phyloP scores from a whole-genome alignment of 75 land plant genomes.

The Picea glauca region DNA sequence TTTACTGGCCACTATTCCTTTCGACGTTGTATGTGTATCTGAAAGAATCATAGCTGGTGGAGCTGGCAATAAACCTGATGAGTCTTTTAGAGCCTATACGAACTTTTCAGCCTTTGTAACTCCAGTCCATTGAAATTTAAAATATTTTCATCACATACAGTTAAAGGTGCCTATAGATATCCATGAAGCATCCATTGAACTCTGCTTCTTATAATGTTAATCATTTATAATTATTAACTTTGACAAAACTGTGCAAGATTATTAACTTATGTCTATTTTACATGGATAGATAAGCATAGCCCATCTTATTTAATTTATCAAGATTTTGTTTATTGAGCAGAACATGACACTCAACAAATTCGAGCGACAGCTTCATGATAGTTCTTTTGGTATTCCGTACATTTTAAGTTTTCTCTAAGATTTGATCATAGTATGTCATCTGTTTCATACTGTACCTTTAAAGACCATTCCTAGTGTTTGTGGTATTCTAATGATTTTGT shows the following conservation, averaged over 20 bases:
- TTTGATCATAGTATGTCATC: not conserved
- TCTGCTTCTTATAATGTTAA: not conserved
- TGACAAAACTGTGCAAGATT: not conserved
- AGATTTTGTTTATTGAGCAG: not conserved
- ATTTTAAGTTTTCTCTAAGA: too few species aligned
- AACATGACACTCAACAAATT: not conserved
- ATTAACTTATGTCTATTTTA: not conserved
- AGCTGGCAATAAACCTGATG: not conserved
- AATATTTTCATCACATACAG: not conserved
- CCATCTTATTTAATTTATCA: not conserved
- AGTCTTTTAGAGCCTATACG: not conserved
- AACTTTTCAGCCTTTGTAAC: not conserved
- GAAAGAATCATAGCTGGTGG: too few species aligned
- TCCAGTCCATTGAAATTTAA: not conserved
- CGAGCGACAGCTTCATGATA: not conserved
- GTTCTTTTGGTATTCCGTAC: not conserved
- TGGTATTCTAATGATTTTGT: not conserved
- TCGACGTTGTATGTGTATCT: too few species aligned
- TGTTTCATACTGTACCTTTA: not conserved
- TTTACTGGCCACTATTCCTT: too few species aligned
- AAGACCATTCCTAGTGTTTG: not conserved
- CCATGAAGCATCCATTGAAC: not conserved
- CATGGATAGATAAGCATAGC: not conserved
- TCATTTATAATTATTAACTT: not conserved
- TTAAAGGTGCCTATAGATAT: not conserved